These are phyloP conservation scores for Colletotrichum higginsianum DNA, from an alignment of 2,329 filamentous ascomycete species.

Conservation along the genomic window DNA sequence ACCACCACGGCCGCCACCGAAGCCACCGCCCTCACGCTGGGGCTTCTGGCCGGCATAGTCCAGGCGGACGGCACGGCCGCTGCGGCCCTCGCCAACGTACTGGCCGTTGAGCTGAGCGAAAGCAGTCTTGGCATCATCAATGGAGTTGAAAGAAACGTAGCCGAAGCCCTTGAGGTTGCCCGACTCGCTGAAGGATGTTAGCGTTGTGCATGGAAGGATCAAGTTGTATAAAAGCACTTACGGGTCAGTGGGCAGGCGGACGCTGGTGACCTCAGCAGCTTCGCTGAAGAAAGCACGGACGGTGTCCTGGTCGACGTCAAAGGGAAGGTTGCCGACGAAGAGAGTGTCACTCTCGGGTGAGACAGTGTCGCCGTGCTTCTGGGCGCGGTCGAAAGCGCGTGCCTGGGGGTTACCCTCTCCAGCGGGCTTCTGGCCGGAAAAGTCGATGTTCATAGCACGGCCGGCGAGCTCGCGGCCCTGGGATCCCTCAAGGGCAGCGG, in stretches of 20 bases:
- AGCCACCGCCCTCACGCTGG: slow-evolving; percentile 63
- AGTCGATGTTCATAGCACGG: slow-evolving; percentile 84
- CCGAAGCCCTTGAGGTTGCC: slow-evolving; percentile 93
- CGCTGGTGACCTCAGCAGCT: slow-evolving; percentile 79
- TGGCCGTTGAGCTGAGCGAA: slow-evolving; percentile 79
- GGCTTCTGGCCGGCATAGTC: slow-evolving; percentile 83
- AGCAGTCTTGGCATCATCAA: slow-evolving; percentile 86
- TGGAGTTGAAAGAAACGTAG: slow-evolving; percentile 85
- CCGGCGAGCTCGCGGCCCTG: slow-evolving; percentile 81
- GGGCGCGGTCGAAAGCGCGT: slow-evolving; percentile 75
- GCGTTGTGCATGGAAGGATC: neutral
- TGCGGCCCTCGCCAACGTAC: slow-evolving; percentile 74
- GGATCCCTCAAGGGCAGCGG: slow-evolving; percentile 82
- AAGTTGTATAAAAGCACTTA: slow-evolving; percentile 56
- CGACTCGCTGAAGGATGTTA: slow-evolving; percentile 71
- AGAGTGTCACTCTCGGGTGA: slow-evolving; percentile 89
- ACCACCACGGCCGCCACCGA: slow-evolving; percentile 58
- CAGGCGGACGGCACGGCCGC: slow-evolving; percentile 82
- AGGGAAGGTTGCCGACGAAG: slow-evolving; percentile 92
- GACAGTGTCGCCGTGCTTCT: slow-evolving; percentile 82
- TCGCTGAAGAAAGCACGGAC: slow-evolving; percentile 82
- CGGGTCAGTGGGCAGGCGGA: slow-evolving; percentile 90
- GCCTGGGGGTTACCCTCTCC: slow-evolving; percentile 65
- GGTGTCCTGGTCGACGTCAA: slow-evolving; percentile 83
- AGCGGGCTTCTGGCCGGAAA: slow-evolving; percentile 76